Base-by-base conservation (phyloP, 1,284 basidiomycete genomes). In the Anthracocystis panici-leucophaei region DNA sequence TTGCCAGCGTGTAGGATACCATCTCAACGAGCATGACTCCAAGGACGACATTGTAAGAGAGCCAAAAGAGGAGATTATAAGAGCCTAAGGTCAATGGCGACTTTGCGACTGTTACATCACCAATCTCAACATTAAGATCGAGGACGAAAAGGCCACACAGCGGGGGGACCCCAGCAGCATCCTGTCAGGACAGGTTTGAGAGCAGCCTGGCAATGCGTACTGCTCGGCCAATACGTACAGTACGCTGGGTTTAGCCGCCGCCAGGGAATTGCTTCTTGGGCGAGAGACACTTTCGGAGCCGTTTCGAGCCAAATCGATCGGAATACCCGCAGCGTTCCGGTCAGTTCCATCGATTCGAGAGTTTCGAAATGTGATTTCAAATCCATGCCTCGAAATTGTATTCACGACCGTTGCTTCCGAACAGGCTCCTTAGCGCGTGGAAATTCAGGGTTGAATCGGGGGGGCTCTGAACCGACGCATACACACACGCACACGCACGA, bases 371-470 rank as follows among this genome's bases (percentile, higher is more conserved):
- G 55, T 2, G 18, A 42, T 21, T 54, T 31, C 40, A 44, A 54
- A 21, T 31, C n/a, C 12, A 9, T 8, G 25, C 5, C 3, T 11
- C 29, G n/a, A 38, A n/a, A 8, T 51, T 56, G 48, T 45, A 64
- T 46, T 56, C 59, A 40, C 33, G 55, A 57, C 55, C 55, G 55
- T 57, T 46, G 55, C 55, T 46, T 48, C 55, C 45, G 55, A 57
- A 57, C 29, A 35, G 12, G 25, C 33, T 41, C 10, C 23, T 38
- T 25, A 23, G 51, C 51, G 51, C 38, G 38, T 57, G 31, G 54
- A 48, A 56, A 21, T 51, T 21, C n/a, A 38, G 11, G 1, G 27
- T 18, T 14, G 7, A 25, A 25, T 23, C 45, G 27, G 27, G 27
- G 27, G 45, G 14, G 1, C 45, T 29, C 18, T 38, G 14, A 38